Base-by-base conservation (phyloP, 2,329 filamentous ascomycete genomes). In the Trichoderma semiorbis region DNA sequence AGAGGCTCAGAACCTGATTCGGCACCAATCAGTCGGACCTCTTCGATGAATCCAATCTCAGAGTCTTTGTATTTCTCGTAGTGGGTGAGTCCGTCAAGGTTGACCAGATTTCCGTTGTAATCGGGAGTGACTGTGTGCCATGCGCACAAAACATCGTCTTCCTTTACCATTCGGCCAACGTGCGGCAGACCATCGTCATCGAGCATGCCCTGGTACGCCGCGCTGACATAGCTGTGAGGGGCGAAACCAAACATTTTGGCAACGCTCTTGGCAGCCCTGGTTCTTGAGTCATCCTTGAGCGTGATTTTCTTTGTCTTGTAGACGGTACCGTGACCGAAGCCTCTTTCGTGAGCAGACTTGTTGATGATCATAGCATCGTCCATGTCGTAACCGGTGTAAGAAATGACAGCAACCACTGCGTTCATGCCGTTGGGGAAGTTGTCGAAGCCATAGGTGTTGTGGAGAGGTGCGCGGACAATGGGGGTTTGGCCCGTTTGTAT, bases 361-460 rank as follows among this genome's bases (percentile, higher is more conserved):
- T 98, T 98, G 80, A 99, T 87, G 79, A 99, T 98, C 95, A 98
- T 98, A 80, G 96, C 96, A 84, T 99, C 96, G 86, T 99, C 96
- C 96, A 99, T 99, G 87, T 99, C 96, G 83, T 98, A 99, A 66
- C 95, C 96, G 2, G 95, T 98, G 82, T 99, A 99, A 0, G 95
- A 98, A 74, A 99, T 97, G 81, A 99, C 97, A 72, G 96, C 96
- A 72, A 99, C 96, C 50, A 98, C 91, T 10, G 94, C 94, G 78
- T 99, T 99, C 78, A 90, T 95, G 32, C 96, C 96, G 80, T 98
- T 98, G 69, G 96, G 96, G 81, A 98, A 99, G 82, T 98, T 98
- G 84, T 99, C 96, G 73, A 98, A 91, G 24, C 95, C 96, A 79
- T 99, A 99, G 24, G 93, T 92, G 78, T 98, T 98, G 84, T 99